phyloP scores from a whole-genome alignment of 176 grass and related monocot genomes.

The Oryza meridionalis region DNA sequence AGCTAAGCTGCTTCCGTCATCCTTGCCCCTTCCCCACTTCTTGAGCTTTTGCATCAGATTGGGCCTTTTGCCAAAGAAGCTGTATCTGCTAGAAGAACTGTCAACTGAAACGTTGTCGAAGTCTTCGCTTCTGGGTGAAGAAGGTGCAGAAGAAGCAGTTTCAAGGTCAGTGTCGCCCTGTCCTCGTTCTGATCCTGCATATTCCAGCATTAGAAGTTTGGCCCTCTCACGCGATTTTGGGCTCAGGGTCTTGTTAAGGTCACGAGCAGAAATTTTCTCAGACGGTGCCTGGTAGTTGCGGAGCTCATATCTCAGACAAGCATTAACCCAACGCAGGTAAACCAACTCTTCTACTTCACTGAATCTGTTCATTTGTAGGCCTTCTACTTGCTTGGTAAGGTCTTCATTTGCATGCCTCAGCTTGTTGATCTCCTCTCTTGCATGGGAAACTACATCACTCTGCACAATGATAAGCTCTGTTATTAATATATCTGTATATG shows the following conservation, averaged over 20 bases:
- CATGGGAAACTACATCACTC: conserved; percentile 71
- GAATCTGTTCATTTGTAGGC: conserved; percentile 92
- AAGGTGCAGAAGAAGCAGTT: conserved; percentile 75
- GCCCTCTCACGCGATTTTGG: conserved; percentile 82
- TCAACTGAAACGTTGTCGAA: conserved; percentile 86
- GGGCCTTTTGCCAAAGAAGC: conserved; percentile 71
- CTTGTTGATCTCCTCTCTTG: conserved; percentile 80
- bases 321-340: conserved; percentile 95
- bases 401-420: conserved; percentile 77
- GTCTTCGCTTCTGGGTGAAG: conserved; percentile 80
- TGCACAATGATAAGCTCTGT: conserved; percentile 40
- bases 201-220: conserved; percentile 90
- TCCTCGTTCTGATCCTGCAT: conserved; percentile 79
- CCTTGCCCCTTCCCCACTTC: conserved; percentile 82
- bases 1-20: conserved; percentile 55
- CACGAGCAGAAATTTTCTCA: conserved; percentile 68
- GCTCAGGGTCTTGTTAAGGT: conserved; percentile 87
- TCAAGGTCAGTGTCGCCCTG: conserved; percentile 92
- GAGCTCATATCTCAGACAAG: conserved; percentile 87
- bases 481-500: conserved; percentile 17
- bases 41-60: conserved; percentile 88
- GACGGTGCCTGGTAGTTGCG: conserved; percentile 76
- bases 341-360: conserved; percentile 94
- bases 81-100: conserved; percentile 83
- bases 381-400: conserved; percentile 95